A percentile compares a stretch with the other conserved stretches of the same genome.
Conservation (phyloP, 2,329 filamentous ascomycete species). For the Fusarium domesticum region DNA sequence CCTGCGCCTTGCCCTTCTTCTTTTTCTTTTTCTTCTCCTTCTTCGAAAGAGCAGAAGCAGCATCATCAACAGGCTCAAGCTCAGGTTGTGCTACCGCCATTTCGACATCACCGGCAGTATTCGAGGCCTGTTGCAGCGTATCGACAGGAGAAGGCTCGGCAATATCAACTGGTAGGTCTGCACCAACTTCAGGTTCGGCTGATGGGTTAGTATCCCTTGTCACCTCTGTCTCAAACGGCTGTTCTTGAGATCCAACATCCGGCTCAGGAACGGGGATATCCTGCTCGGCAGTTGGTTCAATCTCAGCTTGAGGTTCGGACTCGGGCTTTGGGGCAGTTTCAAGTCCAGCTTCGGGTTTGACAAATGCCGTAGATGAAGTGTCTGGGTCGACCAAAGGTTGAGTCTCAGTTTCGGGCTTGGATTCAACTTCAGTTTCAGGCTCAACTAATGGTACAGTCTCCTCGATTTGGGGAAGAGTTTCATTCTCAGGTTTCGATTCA, state of each 20-base stretch:
- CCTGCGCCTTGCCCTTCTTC: constrained; percentile 8
- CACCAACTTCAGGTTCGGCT: constrained; percentile 8
- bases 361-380: constrained; percentile 13
- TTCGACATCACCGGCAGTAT: neutral
- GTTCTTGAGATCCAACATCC: constrained; percentile 19
- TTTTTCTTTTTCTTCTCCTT: constrained; percentile 24
- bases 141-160: neutral
- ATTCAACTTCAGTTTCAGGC: constrained; percentile 30
- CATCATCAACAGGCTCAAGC: constrained; percentile 3
- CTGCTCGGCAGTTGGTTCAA: constrained; percentile 19
- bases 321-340: constrained; percentile 12
- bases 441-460: constrained; percentile 29
- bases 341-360: constrained; percentile 15
- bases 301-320: constrained; percentile 16
- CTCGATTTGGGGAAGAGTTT: constrained; percentile 17
- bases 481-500: constrained; percentile 22
- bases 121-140: neutral
- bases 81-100: constrained; percentile 1
- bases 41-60: constrained; percentile 8
- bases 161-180: too few species aligned
- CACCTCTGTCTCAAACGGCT: constrained; percentile 5
- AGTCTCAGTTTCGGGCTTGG: constrained; percentile 26
- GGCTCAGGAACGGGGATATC: constrained; percentile 17
- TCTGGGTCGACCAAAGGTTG: constrained; percentile 19
- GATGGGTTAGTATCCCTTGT: constrained; percentile 13